Base-by-base conservation (phyloP, 108 stramenopile species). In the Skeletonema costatum region DNA sequence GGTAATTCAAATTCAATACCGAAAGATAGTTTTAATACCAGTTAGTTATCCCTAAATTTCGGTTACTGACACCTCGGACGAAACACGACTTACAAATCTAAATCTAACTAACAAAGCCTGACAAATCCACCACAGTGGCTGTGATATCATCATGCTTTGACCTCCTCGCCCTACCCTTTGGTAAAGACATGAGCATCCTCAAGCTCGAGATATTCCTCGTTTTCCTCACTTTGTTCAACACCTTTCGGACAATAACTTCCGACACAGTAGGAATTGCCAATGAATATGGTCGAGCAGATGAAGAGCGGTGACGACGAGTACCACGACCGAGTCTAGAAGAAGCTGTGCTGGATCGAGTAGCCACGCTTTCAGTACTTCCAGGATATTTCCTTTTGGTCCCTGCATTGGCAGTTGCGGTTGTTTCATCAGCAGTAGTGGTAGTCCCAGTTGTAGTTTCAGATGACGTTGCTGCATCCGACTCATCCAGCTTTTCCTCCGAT, bases 141-240 rank as follows among this genome's bases (percentile, higher is more conserved):
- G 95, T 96, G 48, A 96, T 93, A 82, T 96, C 95, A 75, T 96
- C 95, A 76, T 96, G 95, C 71, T 92, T 96, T 10, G 88, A 87
- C 68, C 95, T 87, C 12, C 95, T 80, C 21, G 88, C 90, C 48
- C 90, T 81, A 4, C 91, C 95, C 25, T 88, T 92, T 14, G 91
- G 91, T 68, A 96, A 67, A 19, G 87, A 87, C 91, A 90, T 92
- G 16, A 96, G 75, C 48, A 88, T 89, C 38, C 89, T 85, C 32
- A 94, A 62, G 65, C 89, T 96, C 0, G 90, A 87, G 64, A 93
- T 90, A 59, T 92, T 93, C 66, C 90, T 74, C 29, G 88, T 78
- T 51, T 89, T 82, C 46, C 92, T 82, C n/a, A 96, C 92, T 68
- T 92, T 92, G 86, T 96, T 92, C 71, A 96, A 68, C 13, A 93